A percentile compares a stretch with the other conserved stretches of the same genome.
These are phyloP conservation scores for Flueggea neowawraea DNA, from an alignment of 441 rosid species.

Conservation along the genomic window DNA sequence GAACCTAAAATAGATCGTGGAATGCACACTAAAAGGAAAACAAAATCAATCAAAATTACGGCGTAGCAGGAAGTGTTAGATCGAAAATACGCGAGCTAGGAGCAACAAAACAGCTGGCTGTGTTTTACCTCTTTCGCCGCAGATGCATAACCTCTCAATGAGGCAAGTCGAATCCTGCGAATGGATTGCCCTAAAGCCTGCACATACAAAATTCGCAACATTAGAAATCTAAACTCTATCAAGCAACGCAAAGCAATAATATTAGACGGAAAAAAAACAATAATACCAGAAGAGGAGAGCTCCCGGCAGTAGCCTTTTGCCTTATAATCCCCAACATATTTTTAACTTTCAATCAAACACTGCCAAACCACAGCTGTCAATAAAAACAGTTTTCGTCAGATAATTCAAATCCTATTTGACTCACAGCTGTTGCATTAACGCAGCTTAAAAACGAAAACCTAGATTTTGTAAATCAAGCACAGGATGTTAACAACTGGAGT, in stretches of 20 bases:
- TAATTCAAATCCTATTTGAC: background rate
- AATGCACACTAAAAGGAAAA: background rate
- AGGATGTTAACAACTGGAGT: too few species aligned
- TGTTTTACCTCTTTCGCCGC: constrained; percentile 39
- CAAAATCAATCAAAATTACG: background rate
- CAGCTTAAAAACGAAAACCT: background rate
- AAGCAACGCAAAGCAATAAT: background rate
- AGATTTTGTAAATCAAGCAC: background rate
- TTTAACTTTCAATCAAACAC: constrained; percentile 9
- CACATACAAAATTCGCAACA: background rate
- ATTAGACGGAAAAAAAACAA: background rate
- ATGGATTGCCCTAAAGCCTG: constrained; percentile 28
- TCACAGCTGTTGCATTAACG: background rate
- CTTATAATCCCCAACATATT: constrained; percentile 50
- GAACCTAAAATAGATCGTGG: background rate
- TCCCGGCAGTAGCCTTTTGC: constrained; percentile 38
- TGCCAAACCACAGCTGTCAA: background rate
- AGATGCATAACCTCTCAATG: constrained; percentile 48
- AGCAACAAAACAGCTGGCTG: background rate
- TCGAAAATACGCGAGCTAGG: background rate
- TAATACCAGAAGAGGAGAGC: constrained; percentile 29
- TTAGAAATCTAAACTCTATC: background rate
- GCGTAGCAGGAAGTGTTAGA: background rate
- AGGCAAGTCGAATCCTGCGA: constrained; percentile 28
- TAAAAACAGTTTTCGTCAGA: background rate